Evolutionary conservation across 306 rosid genomes (phyloP), one percentile per base, ranked within the genome.

Genomic region (Quercus glauca): DNA sequence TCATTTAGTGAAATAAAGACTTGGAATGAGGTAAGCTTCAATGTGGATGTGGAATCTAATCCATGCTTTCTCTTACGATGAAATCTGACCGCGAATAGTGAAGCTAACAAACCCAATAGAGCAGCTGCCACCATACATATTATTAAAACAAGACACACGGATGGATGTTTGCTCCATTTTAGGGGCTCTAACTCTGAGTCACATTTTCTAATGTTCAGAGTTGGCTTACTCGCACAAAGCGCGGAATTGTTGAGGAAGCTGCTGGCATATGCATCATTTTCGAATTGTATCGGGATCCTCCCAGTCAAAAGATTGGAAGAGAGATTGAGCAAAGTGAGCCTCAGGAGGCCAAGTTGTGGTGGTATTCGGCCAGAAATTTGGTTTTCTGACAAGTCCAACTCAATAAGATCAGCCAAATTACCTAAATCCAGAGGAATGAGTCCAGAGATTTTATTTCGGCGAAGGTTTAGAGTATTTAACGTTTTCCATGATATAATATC

Each of bases 21-120:
- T 92, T 95, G 96, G 78, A 95, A 95, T 59, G 92, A 65, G 68
- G 71, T 84, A 68, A 92, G 82, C 83, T 92, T 92, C 98, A 92
- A 92, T 68, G 79, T 37, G 43, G 43, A 37, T 6, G 43, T 81
- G 6, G 80, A 63, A 51, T 85, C 81, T 18, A 76, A 68, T 64
- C 79, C 74, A 49, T 31, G 76, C 41, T 84, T 85, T 77, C 83
- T 84, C 70, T 78, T 86, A 33, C 64, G 12, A 76, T 56, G 76
- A 43, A 78, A 35, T 78, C 76, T 87, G 74, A 84, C 35, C 19
- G 76, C 19, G 10, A 37, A 6, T 37, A 37, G 9, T 37, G 63
- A 69, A 4, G 73, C n/a, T 28, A 82, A 58, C 17, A 82, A 17
- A 77, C 81, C 81, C 20, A 79, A 23, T 61, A 87, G 15, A 71